A percentile compares a stretch with the other conserved stretches of the same genome.
These are phyloP conservation scores for Penicillium nordicum DNA, from an alignment of 2,329 filamentous ascomycete genomes.

Conservation along the genomic window DNA sequence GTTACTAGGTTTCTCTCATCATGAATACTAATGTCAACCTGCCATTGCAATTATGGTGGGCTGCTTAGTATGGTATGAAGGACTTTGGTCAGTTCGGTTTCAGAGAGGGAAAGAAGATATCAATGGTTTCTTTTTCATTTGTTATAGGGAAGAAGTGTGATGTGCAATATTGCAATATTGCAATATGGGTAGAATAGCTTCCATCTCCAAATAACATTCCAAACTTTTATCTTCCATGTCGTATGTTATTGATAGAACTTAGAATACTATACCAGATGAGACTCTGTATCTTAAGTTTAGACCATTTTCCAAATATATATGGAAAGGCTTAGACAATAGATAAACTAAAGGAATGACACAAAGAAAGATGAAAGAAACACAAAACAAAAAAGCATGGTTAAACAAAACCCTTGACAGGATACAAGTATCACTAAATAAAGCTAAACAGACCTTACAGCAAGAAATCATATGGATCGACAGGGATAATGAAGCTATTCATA, in stretches of 20 bases:
- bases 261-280: background rate
- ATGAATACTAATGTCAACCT: background rate
- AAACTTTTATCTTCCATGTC: background rate
- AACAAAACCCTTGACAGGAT: background rate
- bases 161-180: background rate
- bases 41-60: background rate
- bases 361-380: background rate
- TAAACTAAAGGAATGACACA: background rate
- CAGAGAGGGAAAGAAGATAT: background rate
- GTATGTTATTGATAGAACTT: no score
- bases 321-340: background rate
- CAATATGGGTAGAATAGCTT: background rate
- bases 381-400: background rate
- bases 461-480: background rate
- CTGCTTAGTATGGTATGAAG: background rate
- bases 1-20: background rate
- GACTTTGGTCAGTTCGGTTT: background rate
- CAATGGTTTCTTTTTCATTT: background rate
- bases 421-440: background rate
- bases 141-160: no score
- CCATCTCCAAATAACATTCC: background rate
- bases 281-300: background rate
- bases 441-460: background rate
- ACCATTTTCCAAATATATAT: no score
- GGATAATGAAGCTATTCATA: conserved; percentile 5